Base-by-base conservation (phyloP, 148 eudicot genomes). In the Bassia scoparia region DNA sequence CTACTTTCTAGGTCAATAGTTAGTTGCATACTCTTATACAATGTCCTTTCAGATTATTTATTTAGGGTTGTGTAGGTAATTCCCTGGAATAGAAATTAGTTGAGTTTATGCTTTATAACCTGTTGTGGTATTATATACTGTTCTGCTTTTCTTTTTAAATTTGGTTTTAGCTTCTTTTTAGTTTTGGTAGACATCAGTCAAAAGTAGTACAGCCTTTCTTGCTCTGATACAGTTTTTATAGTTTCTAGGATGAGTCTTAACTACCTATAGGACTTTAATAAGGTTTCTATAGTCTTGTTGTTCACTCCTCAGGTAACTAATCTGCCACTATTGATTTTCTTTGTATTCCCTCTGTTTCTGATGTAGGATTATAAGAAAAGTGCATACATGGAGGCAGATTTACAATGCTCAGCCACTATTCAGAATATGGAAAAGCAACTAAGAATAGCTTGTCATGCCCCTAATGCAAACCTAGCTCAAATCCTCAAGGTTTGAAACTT, bases 351-450 rank as follows among this genome's bases (percentile, higher is more conserved):
- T 76, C 35, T 58, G 41, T 67, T 66, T 77, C n/a, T 79, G 38
- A 70, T 84, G 85, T 82, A 96, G 99, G 92, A 84, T 59, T 84
- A 90, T 71, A 92, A 90, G 85, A 88, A 81, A 79, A 87, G 86
- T 74, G 94, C 92, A 61, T 96, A 76, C 73, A 86, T 87, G 86
- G 97, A 96, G 79, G 97, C 99, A 49, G 87, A 88, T 83, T 68
- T 89, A 70, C 88, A 85, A 34, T 96, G 97, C 77, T 82, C 92
- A 61, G 85, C 77, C 54, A 81, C 89, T 33, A 81, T 96, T 73
- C 90, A 87, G 77, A 84, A 75, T 77, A 92, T 96, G 97, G 97
- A 92, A 68, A 92, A 80, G 85, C 86, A 88, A 77, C 83, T 96
- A 65, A 87, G 99, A 85, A 72, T 72, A 70, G 92, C 94, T 79